Base-by-base conservation (phyloP, 331 rosid genomes). In the Malus hybrid region DNA sequence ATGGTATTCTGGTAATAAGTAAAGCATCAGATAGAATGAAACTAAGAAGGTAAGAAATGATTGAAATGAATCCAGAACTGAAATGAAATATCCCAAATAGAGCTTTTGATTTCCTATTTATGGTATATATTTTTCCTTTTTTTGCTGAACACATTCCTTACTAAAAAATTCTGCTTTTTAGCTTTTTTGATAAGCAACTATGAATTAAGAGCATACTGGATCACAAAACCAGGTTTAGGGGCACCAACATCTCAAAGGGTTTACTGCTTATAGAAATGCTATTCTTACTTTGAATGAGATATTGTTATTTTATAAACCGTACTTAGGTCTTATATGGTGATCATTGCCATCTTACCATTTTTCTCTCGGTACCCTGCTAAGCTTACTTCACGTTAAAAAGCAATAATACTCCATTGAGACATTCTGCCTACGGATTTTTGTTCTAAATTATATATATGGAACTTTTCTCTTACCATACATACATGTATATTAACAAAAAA, bases 1-100 rank as follows among this genome's bases (percentile, higher is more conserved):
- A 42, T 16, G 4, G 42, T 59, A 48, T 65, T 80, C 97, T 94
- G 90, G 71, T 59, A 67, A 78, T 77, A 73, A 16, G 18, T 10
- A 56, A 27, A 69, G 59, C 16, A 60, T 60, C 39, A 60, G 29
- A 42, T 42, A 42, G 48, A 42, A 16, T 33, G 5, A 54, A 71
- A 31, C 33, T 5, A n/a, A 22, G 20, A 77, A 70, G 44, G 10
- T 18, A 57, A 39, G 48, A 36, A 78, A 39, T 65, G n/a, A 10
- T 54, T 12, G 67, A 79, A 46, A 73, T 10, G 50, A 79, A 55
- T 24, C 42, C 65, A 9, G 69, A 69, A 69, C 33, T 16, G 29
- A 28, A 39, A 10, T 60, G 29, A 28, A 7, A 16, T 60, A 4
- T 73, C 19, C 24, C 39, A 42, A 60, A 59, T 13, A 16, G 57